Base-by-base conservation (phyloP, 495 filamentous ascomycete genomes). In the Penicillium lividum region DNA sequence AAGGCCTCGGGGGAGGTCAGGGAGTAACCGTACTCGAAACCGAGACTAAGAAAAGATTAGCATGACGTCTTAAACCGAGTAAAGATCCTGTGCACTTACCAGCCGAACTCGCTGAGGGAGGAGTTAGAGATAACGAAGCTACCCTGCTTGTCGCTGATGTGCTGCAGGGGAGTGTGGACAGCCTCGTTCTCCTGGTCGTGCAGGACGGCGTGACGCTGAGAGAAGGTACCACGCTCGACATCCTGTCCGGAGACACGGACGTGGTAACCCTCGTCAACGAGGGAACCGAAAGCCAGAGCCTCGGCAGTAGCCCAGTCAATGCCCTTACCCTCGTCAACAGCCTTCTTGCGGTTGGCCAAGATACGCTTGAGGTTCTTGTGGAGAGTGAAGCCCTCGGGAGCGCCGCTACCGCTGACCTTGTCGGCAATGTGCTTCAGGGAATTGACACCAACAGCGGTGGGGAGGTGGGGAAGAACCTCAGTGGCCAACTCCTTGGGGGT, bases 221-320 rank as follows among this genome's bases (percentile, higher is more conserved):
- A 98, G 86, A 98, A 98, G 58, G 94, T 98, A 77, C 94, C 94
- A 84, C 94, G 91, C 83, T 98, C 93, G 55, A 98, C 94, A 80
- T 98, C 94, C 80, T 98, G 94, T 59, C 94, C 94, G 57, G 94
- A 97, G 15, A 98, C 86, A 75, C 94, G 89, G 64, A 98, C 92
- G 71, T 98, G 94, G 73, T 95, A 90, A 30, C 95, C 95, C 75
- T 98, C 94, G 38, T 81, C 83, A 61, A 92, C 91, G 48, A 98
- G 83, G 34, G 91, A 83, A 58, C 95, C 94, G 64, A 98, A 97
- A 34, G 95, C 95, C 63, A 98, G 84, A 62, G 94, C 93, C 80
- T 98, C 94, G 47, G 90, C 94, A 54, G 94, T 98, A 42, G 94
- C 86, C 92, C 93, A 97, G 75, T 98, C 94, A 66, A 98, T 97